Conservation (phyloP, 495 filamentous ascomycete genomes). For the Penicillium pancosmium region DNA sequence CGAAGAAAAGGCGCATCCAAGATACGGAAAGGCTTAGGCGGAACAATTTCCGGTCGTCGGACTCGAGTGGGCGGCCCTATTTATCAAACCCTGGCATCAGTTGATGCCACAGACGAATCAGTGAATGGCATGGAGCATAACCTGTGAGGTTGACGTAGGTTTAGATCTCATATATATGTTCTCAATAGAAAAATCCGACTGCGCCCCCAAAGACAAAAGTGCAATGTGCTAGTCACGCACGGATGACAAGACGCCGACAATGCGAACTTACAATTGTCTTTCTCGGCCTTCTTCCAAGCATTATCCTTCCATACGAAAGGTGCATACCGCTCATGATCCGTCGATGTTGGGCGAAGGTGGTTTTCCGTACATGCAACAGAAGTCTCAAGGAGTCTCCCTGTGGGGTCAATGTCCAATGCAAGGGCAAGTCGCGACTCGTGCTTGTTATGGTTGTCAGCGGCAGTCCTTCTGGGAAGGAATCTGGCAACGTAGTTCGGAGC, state of each 20-base stretch:
- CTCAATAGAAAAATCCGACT: neutral
- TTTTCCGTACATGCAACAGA: slow-evolving; percentile 24
- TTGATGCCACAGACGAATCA: slow-evolving; percentile 4
- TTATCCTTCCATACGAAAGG: slow-evolving; percentile 59
- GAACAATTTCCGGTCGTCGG: slow-evolving; percentile 45
- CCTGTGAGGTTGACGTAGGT: neutral
- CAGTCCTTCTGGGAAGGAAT: slow-evolving; percentile 60
- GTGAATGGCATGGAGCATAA: neutral
- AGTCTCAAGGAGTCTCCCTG: slow-evolving; percentile 58
- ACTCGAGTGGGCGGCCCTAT: slow-evolving; percentile 27
- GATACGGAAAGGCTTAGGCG: slow-evolving; percentile 79
- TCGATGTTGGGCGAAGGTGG: slow-evolving; percentile 32
- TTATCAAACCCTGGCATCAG: slow-evolving; percentile 14
- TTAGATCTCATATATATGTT: slow-evolving; percentile 4
- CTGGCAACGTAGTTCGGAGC: slow-evolving; percentile 73
- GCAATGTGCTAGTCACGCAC: too few species aligned
- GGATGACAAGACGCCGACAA: neutral
- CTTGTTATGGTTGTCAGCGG: slow-evolving; percentile 61
- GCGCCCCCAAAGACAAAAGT: too few species aligned
- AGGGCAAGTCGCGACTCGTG: slow-evolving; percentile 79
- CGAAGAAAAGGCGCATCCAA: slow-evolving; percentile 84
- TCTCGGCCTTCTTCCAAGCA: slow-evolving; percentile 58
- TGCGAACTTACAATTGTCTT: slow-evolving; percentile 50
- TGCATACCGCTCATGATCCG: slow-evolving; percentile 35
- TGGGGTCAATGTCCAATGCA: slow-evolving; percentile 80